Evolutionary conservation across 768 basidiomycete genomes (phyloP), one percentile per base, ranked within the genome.

Genomic region (Podaxis rugospora): DNA sequence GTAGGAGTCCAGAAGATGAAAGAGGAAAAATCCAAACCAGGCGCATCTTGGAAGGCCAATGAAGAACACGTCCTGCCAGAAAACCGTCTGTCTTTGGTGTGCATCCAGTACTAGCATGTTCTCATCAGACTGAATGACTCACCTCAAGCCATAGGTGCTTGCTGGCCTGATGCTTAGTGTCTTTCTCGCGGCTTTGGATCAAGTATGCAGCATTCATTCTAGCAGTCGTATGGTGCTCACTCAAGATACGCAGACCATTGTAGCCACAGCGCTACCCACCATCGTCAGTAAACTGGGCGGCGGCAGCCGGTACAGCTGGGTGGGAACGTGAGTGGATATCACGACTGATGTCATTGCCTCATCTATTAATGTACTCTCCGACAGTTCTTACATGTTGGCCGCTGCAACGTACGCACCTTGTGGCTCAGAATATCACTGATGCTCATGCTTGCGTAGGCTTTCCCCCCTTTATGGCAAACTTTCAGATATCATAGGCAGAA

Each of bases 381-480:
- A 2, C 56, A 91, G 90, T 66, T 84, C 91, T 28, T 93, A 93
- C 68, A 74, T 93, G 23, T 81, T 93, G 21, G 80, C 87, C 0
- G 83, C 86, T 4, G 84, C 85, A 5, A 77, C 72, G 77, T 78
- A 39, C 51, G 69, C 59, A 35, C 44, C 27, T 42, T 39, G 16
- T 55, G 39, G 16, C 21, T 13, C 25, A 21, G 25, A 4, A 37
- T 52, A 61, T 49, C 49, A 42, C 46, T 7, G 44, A 66, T 53
- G 25, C 36, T 56, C 32, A 64, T 56, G 47, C 28, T 28, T n/a
- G 35, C 27, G 16, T 66, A 77, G 88, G 2, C 74, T 90, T 10
- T 79, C 86, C 0, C 91, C 92, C 0, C 65, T 91, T 1, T 93
- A 92, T 62, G 92, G 92, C 4, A 93, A 93, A 66, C 69, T 92